Evolutionary conservation across 2,329 filamentous ascomycete genomes (phyloP), one percentile per base, ranked within the genome.

Genomic region (Fusarium oxysporum): DNA sequence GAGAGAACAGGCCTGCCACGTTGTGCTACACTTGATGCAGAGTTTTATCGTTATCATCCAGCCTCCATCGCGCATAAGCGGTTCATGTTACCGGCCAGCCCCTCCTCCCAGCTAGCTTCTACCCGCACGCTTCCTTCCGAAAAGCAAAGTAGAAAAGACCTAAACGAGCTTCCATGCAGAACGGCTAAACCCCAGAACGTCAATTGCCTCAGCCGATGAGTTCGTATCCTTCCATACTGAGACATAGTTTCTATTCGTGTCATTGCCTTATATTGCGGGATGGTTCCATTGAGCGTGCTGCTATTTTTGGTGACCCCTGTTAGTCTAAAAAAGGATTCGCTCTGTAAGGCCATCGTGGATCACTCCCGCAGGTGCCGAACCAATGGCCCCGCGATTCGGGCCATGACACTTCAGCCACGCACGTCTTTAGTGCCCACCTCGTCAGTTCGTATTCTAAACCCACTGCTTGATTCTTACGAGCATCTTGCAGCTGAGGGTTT

Each of bases 401-500:
- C 51, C 55, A 70, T 74, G 68, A 65, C 72, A 69, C 58, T 33
- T 68, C 45, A 68, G 73, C 71, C 75, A 76, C 70, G 65, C 66
- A 67, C 55, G 57, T 66, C 62, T 65, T 50, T 69, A 56, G 72
- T 68, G 74, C 74, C 75, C 75, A 74, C 75, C 75, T 72, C 66
- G 62, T 35, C 62, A 77, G 74, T 77, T 77, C 76, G 76, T 77
- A 77, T 77, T 77, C 66, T 65, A 68, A 76, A 47, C 62, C 71
- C 68, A 56, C 56, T 57, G 32, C 64, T 70, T 62, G 43, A 57
- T 71, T 62, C n/a, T 61, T 65, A 65, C 59, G 71, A 73, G 70
- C 21, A 45, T 55, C 50, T 62, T 56, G 43, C 67, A 50, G 66
- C 54, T 71, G 58, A 56, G 50, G 33, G 45, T 59, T 33, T 37